Evolutionary conservation across 179 eudicot genomes (phyloP).

Genomic region (Pouteria campechiana): DNA sequence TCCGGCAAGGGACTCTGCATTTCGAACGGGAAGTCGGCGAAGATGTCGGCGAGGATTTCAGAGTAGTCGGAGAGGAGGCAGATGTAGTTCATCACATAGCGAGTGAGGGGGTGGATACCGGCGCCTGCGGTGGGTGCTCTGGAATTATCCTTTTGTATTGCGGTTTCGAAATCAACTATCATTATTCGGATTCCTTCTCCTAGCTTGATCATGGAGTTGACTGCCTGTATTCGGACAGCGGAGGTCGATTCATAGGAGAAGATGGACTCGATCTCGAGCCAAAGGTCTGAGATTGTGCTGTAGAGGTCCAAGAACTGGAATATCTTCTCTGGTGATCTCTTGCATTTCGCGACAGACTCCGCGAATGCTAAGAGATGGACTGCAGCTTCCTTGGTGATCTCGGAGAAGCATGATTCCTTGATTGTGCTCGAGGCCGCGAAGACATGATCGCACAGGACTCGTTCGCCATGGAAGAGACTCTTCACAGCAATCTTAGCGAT

Average conservation of each 20-base stretch:
- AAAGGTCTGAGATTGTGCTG: slow-evolving; percentile 20
- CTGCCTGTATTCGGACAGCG: slow-evolving; percentile 21
- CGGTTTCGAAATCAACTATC: slow-evolving; percentile 45
- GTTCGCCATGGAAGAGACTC: slow-evolving; percentile 50
- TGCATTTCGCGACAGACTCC: slow-evolving; percentile 36
- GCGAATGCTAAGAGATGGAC: slow-evolving; percentile 36
- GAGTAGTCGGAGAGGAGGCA: slow-evolving; percentile 34
- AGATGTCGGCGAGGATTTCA: slow-evolving; percentile 24
- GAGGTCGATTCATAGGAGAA: slow-evolving; percentile 46
- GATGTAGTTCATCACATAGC: slow-evolving; percentile 36
- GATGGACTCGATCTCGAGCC: slow-evolving; percentile 35
- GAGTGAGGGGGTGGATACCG: slow-evolving; percentile 51
- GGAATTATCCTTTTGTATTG: slow-evolving; percentile 34
- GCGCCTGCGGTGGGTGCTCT: slow-evolving; percentile 32
- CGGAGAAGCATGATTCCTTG: slow-evolving; percentile 51
- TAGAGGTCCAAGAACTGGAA: slow-evolving; percentile 53
- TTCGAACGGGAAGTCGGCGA: slow-evolving; percentile 27
- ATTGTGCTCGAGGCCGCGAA: slow-evolving; percentile 39
- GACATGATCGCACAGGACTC: slow-evolving; percentile 56
- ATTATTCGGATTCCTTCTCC: slow-evolving; percentile 25
- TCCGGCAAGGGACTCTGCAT: slow-evolving; percentile 30
- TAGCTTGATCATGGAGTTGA: slow-evolving; percentile 24
- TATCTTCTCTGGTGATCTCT: slow-evolving; percentile 43
- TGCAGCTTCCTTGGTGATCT: slow-evolving; percentile 61
- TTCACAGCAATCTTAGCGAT: slow-evolving; percentile 24